Evolutionary conservation across 257 asterid species (phyloP), one percentile per base, ranked within the genome.

Genomic region (Primulina eburnea): DNA sequence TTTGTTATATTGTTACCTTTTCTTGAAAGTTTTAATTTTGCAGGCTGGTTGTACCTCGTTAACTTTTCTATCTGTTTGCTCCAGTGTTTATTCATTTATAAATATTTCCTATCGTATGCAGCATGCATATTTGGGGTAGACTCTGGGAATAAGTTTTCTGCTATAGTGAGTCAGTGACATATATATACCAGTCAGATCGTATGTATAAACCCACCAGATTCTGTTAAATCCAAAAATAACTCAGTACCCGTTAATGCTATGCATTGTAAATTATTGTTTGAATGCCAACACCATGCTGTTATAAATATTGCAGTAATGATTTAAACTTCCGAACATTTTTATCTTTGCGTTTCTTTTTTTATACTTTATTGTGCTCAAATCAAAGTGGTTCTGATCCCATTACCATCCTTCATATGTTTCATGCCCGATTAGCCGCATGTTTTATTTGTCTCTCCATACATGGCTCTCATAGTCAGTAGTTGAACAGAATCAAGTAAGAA

Each of bases 1-100:
- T 72, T 70, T 66, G n/a, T 60, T 76, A 65, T 38, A 55, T 66
- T 75, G 65, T 71, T 11, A 17, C 60, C n/a, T 28, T 24, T 10
- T 29, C 24, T 70, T 62, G 21, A 52, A 24, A 69, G 60, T 71
- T 64, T 72, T 73, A 57, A 55, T 62, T 70, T 33, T 69, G 65
- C 56, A 47, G 4, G 47, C 5, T 34, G 69, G 60, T 73, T 64
- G 52, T 52, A 12, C 40, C 30, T 78, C 59, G 6, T 47, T 24
- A 33, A 43, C 5, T 59, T 64, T 17, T 18, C 11, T 62, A 11
- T 37, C 64, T 70, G 8, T 55, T 69, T 47, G 60, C 56, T 30
- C 32, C 65, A 4, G 32, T 67, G 70, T 62, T 18, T 71, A 55
- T 55, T 55, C 37, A 37, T 28, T 40, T 58, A 47, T 38, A 18